Conservation (phyloP, 2,329 filamentous ascomycete genomes). For the Exophiala oligosperma region DNA sequence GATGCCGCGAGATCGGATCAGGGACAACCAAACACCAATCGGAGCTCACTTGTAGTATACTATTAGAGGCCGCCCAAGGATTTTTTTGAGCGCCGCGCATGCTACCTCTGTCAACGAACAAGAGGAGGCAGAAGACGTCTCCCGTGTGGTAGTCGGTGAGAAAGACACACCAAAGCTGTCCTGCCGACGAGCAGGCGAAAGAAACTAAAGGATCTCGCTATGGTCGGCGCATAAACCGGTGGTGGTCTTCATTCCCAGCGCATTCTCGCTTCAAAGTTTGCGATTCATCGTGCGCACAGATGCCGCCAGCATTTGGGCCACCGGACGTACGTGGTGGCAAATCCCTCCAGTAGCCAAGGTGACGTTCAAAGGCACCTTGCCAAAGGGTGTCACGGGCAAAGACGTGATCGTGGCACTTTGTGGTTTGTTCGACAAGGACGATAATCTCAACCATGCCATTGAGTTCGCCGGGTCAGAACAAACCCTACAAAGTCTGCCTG, state of each 20-base stretch:
- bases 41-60: slow-evolving; percentile 6
- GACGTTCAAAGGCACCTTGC: slow-evolving; percentile 72
- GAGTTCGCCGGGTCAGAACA: slow-evolving; percentile 82
- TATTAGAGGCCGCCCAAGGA: background rate
- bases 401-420: slow-evolving; percentile 91
- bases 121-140: background rate
- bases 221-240: too few relatives aligned
- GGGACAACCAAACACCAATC: slow-evolving; percentile 1
- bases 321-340: slow-evolving; percentile 82
- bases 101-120: background rate
- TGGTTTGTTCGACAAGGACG: slow-evolving; percentile 79
- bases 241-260: background rate
- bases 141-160: too few relatives aligned
- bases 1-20: background rate
- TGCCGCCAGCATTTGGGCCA: slow-evolving; percentile 82
- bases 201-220: too few relatives aligned
- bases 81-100: background rate
- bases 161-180: too few relatives aligned
- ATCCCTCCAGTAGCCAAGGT: slow-evolving; percentile 81
- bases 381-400: slow-evolving; percentile 82
- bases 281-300: slow-evolving; percentile 73
- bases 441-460: slow-evolving; percentile 87
- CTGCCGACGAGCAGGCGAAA: too few relatives aligned
- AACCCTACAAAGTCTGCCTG: slow-evolving; percentile 69
- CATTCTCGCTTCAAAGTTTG: background rate